Conservation (phyloP, 1,284 basidiomycete species). For the Coniferiporia weirii region DNA sequence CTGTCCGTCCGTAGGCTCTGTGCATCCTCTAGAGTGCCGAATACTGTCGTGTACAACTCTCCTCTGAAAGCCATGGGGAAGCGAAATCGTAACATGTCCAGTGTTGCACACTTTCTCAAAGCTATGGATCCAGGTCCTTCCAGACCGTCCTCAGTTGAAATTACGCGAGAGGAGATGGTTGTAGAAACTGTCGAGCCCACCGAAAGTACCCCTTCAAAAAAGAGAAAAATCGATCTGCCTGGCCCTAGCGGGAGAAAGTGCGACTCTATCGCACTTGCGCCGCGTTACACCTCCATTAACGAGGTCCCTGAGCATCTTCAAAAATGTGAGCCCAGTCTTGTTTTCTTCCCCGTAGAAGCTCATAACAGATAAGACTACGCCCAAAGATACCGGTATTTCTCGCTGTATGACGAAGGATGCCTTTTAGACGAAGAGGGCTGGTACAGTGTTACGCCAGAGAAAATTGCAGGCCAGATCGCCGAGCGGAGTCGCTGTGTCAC, state of each 20-base stretch:
- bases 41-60: background rate
- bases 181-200: background rate
- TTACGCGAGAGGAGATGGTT: background rate
- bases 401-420: constrained; percentile 73
- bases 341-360: constrained; percentile 7
- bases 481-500: constrained; percentile 83
- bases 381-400: constrained; percentile 80
- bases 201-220: constrained; percentile 26
- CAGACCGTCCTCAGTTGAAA: background rate
- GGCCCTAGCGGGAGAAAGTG: constrained; percentile 37
- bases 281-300: constrained; percentile 54
- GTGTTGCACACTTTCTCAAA: constrained; percentile 10
- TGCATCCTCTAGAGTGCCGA: background rate
- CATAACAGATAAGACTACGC: constrained; percentile 60
- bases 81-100: constrained; percentile 2
- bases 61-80: constrained; percentile 3
- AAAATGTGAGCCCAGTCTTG: constrained; percentile 62
- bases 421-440: constrained; percentile 87
- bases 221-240: constrained; percentile 29
- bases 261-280: constrained; percentile 68
- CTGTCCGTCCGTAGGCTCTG: background rate
- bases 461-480: constrained; percentile 87
- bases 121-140: background rate
- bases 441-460: constrained; percentile 96
- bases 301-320: constrained; percentile 72